Conservation (phyloP, 208 protist genomes). For the Acanthamoeba triangularis region DNA sequence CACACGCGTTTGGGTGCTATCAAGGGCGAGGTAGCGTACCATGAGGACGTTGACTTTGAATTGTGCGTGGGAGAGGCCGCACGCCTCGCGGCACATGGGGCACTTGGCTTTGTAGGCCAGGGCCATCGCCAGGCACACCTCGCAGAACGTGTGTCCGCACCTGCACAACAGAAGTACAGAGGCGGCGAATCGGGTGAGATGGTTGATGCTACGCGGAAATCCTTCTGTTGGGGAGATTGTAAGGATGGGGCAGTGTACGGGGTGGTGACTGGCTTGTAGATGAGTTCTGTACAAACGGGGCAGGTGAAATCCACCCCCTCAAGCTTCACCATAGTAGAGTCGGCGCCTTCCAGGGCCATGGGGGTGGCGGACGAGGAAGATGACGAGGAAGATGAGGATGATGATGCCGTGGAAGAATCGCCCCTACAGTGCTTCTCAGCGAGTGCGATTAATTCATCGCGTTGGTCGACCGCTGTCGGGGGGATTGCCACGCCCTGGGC, state of each 20-base stretch:
- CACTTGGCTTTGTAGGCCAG: conserved; percentile 44
- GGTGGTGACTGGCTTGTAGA: conserved; percentile 52
- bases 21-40: neutral
- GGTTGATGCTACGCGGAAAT: neutral
- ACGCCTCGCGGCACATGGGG: conserved; percentile 55
- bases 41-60: conserved; percentile 55
- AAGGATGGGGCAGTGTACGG: neutral
- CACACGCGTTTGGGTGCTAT: neutral
- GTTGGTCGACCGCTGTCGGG: neutral
- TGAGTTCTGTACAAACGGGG: conserved; percentile 62
- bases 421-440: neutral
- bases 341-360: neutral
- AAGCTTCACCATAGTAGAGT: neutral
- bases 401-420: neutral
- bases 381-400: conserved; percentile 10
- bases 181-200: neutral
- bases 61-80: neutral
- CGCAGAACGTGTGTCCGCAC: conserved; percentile 58
- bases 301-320: conserved; percentile 59
- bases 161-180: neutral
- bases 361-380: neutral
- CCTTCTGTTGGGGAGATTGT: neutral
- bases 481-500: neutral
- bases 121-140: conserved; percentile 34
- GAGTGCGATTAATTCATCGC: conserved; percentile 1